A percentile compares a stretch with the other conserved stretches of the same genome.
Evolutionary conservation across 768 basidiomycete genomes (phyloP).

Genomic region (Amylocystis lapponica): DNA sequence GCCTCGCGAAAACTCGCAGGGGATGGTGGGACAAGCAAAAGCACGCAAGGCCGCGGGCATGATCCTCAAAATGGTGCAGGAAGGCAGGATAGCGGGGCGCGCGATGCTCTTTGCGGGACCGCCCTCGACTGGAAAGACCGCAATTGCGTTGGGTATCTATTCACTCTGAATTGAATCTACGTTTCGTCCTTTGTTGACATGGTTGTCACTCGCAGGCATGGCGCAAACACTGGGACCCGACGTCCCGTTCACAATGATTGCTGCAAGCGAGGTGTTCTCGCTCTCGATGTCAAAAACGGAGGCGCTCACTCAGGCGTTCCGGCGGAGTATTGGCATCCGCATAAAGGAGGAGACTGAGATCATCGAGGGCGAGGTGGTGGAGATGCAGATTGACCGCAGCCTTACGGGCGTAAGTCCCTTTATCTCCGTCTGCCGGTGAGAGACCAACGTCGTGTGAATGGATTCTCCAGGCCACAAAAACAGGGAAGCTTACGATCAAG

Average conservation of each 20-base stretch:
- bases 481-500: slow-evolving; percentile 95
- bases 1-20: slow-evolving; percentile 83
- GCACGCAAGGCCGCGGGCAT: slow-evolving; percentile 97
- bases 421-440: not conserved
- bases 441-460: not conserved
- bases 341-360: slow-evolving; percentile 98
- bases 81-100: slow-evolving; percentile 90
- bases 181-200: not conserved
- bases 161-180: not conserved
- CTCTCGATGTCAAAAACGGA: slow-evolving; percentile 99
- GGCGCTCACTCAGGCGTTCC: slow-evolving; percentile 92
- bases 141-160: slow-evolving; percentile 82
- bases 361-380: slow-evolving; percentile 97
- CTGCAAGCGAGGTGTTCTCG: slow-evolving; percentile 96
- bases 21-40: slow-evolving; percentile 96
- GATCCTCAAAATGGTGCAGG: slow-evolving; percentile 97
- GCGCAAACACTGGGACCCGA: slow-evolving; percentile 91
- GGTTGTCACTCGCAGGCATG: slow-evolving; percentile 73
- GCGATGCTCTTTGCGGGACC: slow-evolving; percentile 98
- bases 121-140: slow-evolving; percentile 96
- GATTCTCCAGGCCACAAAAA: slow-evolving; percentile 82
- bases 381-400: slow-evolving; percentile 97
- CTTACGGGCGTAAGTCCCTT: slow-evolving; percentile 86
- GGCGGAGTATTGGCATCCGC: slow-evolving; percentile 92
- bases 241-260: slow-evolving; percentile 97